phyloP scores from a whole-genome alignment of 305 asterid species.

The Fraxinus latifolia region DNA sequence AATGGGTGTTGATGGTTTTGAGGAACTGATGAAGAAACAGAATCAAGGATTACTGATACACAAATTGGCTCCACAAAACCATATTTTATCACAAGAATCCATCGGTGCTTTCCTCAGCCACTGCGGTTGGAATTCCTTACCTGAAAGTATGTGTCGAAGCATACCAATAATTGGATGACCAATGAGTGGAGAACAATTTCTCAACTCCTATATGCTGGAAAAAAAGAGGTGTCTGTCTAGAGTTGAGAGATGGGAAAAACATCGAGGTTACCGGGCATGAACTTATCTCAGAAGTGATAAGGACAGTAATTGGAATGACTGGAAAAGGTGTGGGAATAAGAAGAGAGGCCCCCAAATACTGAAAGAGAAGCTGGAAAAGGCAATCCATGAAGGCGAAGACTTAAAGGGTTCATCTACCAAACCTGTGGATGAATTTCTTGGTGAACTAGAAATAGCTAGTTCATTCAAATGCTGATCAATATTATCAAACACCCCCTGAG shows the following conservation, averaged over 20 bases:
- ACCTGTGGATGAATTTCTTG: not conserved
- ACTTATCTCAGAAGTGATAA: not conserved
- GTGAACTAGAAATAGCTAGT: not conserved
- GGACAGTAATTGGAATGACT: not conserved
- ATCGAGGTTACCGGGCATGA: not conserved
- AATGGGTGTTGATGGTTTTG: not conserved
- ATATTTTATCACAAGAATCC: not conserved
- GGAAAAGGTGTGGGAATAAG: not conserved
- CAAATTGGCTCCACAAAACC: constrained; percentile 2
- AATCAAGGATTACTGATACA: not conserved
- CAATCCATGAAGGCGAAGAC: not conserved
- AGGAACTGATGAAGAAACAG: not conserved
- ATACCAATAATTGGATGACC: not conserved
- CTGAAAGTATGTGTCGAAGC: not conserved
- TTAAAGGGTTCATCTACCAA: not conserved
- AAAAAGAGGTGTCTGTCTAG: not conserved
- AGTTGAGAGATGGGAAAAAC: not conserved
- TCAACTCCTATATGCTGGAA: not conserved
- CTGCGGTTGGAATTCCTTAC: not conserved
- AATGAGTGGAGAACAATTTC: not conserved
- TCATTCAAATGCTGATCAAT: not conserved
- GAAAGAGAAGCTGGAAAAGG: not conserved
- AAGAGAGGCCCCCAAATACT: not conserved
- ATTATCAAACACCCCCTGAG: not conserved
- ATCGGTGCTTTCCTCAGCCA: constrained; percentile 2